Conservation (phyloP, 148 eudicot species). For the Dianthus caryophyllus region DNA sequence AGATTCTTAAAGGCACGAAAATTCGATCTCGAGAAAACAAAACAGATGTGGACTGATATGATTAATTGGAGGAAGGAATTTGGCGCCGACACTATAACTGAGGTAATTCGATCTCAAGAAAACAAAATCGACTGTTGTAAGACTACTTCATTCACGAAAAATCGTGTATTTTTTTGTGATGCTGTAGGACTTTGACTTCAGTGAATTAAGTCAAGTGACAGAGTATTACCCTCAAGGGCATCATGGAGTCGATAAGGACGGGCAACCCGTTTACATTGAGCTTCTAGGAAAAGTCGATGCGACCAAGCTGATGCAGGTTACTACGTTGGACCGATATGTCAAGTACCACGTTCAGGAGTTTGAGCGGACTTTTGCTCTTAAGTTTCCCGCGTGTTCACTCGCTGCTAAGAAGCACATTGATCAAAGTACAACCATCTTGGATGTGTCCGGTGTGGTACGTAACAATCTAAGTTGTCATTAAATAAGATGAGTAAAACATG, state of each 20-base stretch:
- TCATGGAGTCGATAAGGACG: conserved; percentile 94
- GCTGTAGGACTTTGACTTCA: conserved; percentile 77
- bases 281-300: conserved; percentile 95
- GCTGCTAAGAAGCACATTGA: conserved; percentile 93
- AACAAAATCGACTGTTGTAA: too few species aligned
- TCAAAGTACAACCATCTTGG: conserved; percentile 90
- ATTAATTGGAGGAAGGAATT: conserved; percentile 49
- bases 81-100: conserved; percentile 42
- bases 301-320: conserved; percentile 86
- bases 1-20: conserved; percentile 44
- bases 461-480: too few species aligned
- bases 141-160: too few species aligned
- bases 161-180: neutral
- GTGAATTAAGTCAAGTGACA: conserved; percentile 65
- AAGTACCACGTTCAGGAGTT: conserved; percentile 89
- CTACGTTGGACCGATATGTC: conserved; percentile 76
- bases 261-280: conserved; percentile 91
- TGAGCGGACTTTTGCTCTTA: conserved; percentile 66
- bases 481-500: too few species aligned
- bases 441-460: conserved; percentile 96
- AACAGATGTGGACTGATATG: conserved; percentile 48
- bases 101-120: conserved; percentile 34
- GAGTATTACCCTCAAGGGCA: conserved; percentile 94
- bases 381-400: conserved; percentile 88
- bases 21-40: conserved; percentile 39